Evolutionary conservation across 495 filamentous ascomycete species (phyloP).

Genomic region (Penicillium bovifimosum): DNA sequence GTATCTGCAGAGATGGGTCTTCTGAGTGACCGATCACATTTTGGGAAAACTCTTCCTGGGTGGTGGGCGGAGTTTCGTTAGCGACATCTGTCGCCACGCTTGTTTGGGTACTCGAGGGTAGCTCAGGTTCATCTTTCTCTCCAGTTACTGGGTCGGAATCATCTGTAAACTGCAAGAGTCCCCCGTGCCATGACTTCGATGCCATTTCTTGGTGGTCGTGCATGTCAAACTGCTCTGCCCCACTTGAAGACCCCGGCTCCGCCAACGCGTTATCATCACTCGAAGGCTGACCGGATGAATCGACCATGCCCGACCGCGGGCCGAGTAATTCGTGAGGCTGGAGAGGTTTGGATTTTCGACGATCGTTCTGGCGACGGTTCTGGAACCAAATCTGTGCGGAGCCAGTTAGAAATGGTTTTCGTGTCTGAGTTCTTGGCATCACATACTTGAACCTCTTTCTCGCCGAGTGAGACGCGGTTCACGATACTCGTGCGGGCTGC

Average conservation of each 20-base stretch:
- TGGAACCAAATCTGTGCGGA: constrained; percentile 92
- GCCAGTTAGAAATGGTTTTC: constrained; percentile 17
- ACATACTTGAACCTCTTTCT: constrained; percentile 96
- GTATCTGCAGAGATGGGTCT: constrained; percentile 19
- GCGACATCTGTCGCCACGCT: constrained; percentile 33
- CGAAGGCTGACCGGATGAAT: constrained; percentile 47
- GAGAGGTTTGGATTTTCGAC: constrained; percentile 83
- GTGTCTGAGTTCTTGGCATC: constrained; percentile 24
- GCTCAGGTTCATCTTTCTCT: constrained; percentile 26
- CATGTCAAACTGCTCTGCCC: constrained; percentile 26
- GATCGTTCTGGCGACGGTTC: constrained; percentile 89
- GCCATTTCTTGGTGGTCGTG: constrained; percentile 13
- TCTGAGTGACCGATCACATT: constrained; percentile 12
- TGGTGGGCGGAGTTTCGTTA: constrained; percentile 25
- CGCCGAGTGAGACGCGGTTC: constrained; percentile 77
- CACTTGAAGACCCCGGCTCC: constrained; percentile 33
- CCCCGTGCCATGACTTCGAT: constrained; percentile 26
- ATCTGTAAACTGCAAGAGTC: constrained; percentile 27
- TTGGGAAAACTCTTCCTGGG: constrained; percentile 20
- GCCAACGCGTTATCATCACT: constrained; percentile 39
- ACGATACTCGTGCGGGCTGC: constrained; percentile 77
- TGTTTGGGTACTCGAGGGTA: constrained; percentile 32
- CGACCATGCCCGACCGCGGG: constrained; percentile 43
- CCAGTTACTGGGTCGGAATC: constrained; percentile 24
- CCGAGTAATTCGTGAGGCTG: constrained; percentile 72